These are phyloP conservation scores for Iberis pinnata DNA, from an alignment of 345 rosid species.

Conservation along the genomic window DNA sequence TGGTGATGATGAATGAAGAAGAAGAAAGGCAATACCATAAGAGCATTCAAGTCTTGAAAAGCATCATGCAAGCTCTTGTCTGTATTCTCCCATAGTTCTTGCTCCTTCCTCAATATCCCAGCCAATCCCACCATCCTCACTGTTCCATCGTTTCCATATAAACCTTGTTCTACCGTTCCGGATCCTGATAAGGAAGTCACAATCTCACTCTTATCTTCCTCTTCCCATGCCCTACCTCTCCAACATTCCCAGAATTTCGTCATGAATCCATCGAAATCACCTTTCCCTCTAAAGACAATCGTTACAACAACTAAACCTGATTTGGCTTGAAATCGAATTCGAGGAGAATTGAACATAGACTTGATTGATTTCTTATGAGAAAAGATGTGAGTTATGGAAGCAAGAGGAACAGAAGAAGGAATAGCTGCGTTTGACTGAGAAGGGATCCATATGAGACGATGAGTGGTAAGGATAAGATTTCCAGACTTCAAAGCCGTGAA, in stretches of 20 bases:
- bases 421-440: constrained; percentile 33
- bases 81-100: constrained; percentile 89
- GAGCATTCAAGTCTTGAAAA: constrained; percentile 91
- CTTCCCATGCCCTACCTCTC: constrained; percentile 79
- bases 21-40: constrained; percentile 46
- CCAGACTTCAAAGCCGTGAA: constrained; percentile 51
- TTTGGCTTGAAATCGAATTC: constrained; percentile 66
- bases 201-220: constrained; percentile 27
- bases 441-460: constrained; percentile 85
- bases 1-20: too few relatives aligned
- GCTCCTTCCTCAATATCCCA: constrained; percentile 90
- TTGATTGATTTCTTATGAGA: constrained; percentile 61
- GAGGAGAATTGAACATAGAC: constrained; percentile 74
- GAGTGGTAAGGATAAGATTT: constrained; percentile 65
- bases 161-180: constrained; percentile 39
- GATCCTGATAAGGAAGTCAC: constrained; percentile 24
- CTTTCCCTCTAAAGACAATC: constrained; percentile 68
- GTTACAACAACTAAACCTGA: constrained; percentile 56
- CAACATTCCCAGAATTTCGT: constrained; percentile 73
- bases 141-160: constrained; percentile 64
- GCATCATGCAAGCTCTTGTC: constrained; percentile 95
- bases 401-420: constrained; percentile 43
- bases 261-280: constrained; percentile 69
- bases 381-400: constrained; percentile 45
- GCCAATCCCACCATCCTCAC: constrained; percentile 93